phyloP scores from a whole-genome alignment of 2,329 filamentous ascomycete species.

The Neurospora sp. region DNA sequence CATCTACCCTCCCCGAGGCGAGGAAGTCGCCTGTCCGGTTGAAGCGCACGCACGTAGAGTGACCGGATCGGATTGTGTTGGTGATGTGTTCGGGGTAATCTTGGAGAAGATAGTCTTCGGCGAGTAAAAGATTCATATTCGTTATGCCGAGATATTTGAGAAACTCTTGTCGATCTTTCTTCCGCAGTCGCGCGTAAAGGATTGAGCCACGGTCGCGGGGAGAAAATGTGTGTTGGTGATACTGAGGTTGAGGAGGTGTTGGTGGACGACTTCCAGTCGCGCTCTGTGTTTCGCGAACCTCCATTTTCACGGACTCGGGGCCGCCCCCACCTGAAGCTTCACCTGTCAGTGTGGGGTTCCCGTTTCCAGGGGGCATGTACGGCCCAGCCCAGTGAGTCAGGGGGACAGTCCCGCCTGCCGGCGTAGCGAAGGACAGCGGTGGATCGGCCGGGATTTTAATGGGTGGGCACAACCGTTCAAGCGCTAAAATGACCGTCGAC shows the following conservation, averaged over 20 bases:
- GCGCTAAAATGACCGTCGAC: not conserved
- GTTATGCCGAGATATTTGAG: not conserved
- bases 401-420: not conserved
- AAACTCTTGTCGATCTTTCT: conserved; percentile 1
- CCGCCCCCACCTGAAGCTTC: not conserved
- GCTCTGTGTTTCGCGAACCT: not conserved
- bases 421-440: not conserved
- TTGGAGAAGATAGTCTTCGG: conserved; percentile 54
- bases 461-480: not conserved
- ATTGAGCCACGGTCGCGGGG: not conserved
- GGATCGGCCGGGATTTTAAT: not conserved
- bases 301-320: not conserved
- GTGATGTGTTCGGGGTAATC: conserved; percentile 89
- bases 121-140: conserved; percentile 49
- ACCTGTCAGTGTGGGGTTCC: not conserved
- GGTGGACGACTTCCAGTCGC: not conserved
- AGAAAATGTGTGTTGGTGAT: not conserved
- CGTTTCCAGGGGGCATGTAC: not conserved
- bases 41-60: conserved; percentile 67
- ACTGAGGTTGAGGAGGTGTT: not conserved
- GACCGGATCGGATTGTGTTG: conserved; percentile 67
- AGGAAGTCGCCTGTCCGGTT: conserved; percentile 91
- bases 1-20: conserved; percentile 87
- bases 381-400: not conserved
- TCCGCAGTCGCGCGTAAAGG: not conserved